Evolutionary conservation across 106 monocot genomes (phyloP).

Genomic region (Dendrobium nobile): DNA sequence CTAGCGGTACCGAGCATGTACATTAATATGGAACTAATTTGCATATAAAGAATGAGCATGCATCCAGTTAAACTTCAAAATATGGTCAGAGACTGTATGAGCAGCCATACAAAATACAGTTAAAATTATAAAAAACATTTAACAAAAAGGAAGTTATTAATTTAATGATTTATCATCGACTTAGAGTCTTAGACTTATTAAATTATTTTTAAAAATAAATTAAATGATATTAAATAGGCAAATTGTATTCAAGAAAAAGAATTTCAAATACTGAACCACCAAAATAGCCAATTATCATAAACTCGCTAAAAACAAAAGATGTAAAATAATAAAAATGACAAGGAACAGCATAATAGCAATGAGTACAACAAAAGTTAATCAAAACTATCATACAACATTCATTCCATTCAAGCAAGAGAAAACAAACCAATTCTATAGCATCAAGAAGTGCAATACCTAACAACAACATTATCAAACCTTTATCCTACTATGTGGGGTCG

Average conservation of each 20-base stretch:
- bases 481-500: no score
- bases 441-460: background rate
- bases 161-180: background rate
- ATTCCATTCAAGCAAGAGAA: background rate
- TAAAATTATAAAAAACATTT: background rate
- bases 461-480: no score
- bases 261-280: background rate
- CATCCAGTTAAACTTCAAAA: no score
- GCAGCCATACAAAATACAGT: background rate
- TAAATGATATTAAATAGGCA: background rate
- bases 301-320: background rate
- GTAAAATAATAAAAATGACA: background rate
- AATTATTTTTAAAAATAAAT: background rate
- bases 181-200: background rate
- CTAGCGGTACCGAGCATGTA: no score
- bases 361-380: background rate
- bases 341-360: background rate
- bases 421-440: background rate
- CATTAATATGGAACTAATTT: background rate
- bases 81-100: background rate
- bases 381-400: background rate
- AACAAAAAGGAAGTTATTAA: background rate
- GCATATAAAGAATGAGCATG: background rate
- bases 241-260: background rate
- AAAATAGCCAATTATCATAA: background rate